These are phyloP conservation scores for Draba incana DNA, from an alignment of 345 rosid genomes.

Conservation along the genomic window DNA sequence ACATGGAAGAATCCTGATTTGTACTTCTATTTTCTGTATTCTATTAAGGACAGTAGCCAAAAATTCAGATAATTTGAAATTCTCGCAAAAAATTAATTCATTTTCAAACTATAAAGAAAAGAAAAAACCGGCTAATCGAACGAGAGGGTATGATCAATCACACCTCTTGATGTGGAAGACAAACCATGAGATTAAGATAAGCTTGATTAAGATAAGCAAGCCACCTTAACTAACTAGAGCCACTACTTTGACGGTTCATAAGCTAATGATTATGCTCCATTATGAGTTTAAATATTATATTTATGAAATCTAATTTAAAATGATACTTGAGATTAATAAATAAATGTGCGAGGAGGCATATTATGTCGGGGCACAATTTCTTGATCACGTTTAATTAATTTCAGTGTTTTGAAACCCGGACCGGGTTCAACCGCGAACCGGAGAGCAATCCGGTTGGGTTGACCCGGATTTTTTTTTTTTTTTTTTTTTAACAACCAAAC, in stretches of 20 bases:
- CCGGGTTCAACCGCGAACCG: too few relatives aligned
- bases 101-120: not conserved
- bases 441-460: too few relatives aligned
- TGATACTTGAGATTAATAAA: slow-evolving; percentile 23
- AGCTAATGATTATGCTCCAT: slow-evolving; percentile 43
- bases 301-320: slow-evolving; percentile 14
- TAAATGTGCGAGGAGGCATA: slow-evolving; percentile 31
- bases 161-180: slow-evolving; percentile 24
- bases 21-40: too few relatives aligned
- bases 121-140: slow-evolving; percentile 34
- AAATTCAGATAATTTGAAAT: too few relatives aligned
- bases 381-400: slow-evolving; percentile 30
- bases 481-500: too few relatives aligned
- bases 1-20: too few relatives aligned
- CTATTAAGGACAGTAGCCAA: too few relatives aligned
- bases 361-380: slow-evolving; percentile 26
- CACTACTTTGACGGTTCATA: slow-evolving; percentile 44
- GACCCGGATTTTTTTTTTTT: too few relatives aligned
- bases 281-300: slow-evolving; percentile 30
- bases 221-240: slow-evolving; percentile 37
- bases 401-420: too few relatives aligned
- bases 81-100: not conserved
- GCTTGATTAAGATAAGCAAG: slow-evolving; percentile 26
- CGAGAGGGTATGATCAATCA: slow-evolving; percentile 16
- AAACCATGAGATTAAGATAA: slow-evolving; percentile 33